These are phyloP conservation scores for Cadophora sp. DNA, from an alignment of 2,329 filamentous ascomycete genomes.

Conservation along the genomic window DNA sequence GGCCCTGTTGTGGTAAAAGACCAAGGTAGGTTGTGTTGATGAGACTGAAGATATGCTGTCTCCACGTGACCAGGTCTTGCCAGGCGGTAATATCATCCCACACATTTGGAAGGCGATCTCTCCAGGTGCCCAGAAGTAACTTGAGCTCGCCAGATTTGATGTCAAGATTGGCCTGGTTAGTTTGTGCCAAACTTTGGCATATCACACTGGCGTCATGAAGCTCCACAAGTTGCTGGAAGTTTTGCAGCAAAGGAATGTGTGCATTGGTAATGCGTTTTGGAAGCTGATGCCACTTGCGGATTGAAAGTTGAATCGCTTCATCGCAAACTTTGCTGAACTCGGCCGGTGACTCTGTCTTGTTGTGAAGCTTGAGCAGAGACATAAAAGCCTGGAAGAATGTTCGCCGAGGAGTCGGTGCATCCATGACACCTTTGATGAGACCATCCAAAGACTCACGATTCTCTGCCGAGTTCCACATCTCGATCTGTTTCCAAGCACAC, in stretches of 20 bases:
- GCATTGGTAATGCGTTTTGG: constrained; percentile 92
- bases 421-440: constrained; percentile 96
- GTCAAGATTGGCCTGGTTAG: constrained; percentile 85
- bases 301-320: constrained; percentile 95
- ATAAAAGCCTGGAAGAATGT: constrained; percentile 99
- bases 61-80: constrained; percentile 99
- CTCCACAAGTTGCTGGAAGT: constrained; percentile 98
- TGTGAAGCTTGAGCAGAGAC: constrained; percentile 91
- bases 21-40: constrained; percentile 95
- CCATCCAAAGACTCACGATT: constrained; percentile 89
- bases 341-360: constrained; percentile 77
- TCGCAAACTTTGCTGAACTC: constrained; percentile 94
- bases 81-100: constrained; percentile 99
- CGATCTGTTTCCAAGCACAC: constrained; percentile 92
- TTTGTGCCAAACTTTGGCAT: constrained; percentile 86
- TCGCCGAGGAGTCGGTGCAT: constrained; percentile 90
- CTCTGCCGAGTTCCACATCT: constrained; percentile 89
- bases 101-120: constrained; percentile 92
- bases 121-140: constrained; percentile 90
- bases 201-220: constrained; percentile 97
- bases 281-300: constrained; percentile 99
- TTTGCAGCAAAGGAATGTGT: constrained; percentile 92
- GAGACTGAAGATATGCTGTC: constrained; percentile 97
- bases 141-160: constrained; percentile 96
- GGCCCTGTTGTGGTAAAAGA: constrained; percentile 79